Evolutionary conservation across 2,329 filamentous ascomycete genomes (phyloP).

Genomic region (Neobulgaria alba): DNA sequence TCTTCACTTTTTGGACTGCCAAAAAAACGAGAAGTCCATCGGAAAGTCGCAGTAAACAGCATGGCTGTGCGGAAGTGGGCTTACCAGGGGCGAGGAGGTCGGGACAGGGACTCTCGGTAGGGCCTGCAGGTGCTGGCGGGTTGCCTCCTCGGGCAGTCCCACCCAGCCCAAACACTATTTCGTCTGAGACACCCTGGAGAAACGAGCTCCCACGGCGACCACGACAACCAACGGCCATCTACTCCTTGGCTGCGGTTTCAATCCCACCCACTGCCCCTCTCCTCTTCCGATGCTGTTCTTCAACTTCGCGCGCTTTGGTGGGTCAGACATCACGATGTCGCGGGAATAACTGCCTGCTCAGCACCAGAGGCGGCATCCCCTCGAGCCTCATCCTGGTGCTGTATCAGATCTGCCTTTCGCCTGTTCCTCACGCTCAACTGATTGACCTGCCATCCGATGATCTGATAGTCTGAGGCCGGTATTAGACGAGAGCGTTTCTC

Average conservation of each 20-base stretch:
- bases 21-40: too few relatives aligned
- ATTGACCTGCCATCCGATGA: conserved; percentile 20
- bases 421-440: not conserved
- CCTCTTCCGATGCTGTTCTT: not conserved
- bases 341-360: not conserved
- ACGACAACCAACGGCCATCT: not conserved
- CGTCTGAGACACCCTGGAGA: not conserved
- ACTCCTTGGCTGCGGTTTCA: not conserved
- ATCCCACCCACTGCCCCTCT: not conserved
- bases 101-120: too few relatives aligned
- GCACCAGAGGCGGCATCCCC: too few relatives aligned
- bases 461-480: conserved; percentile 1
- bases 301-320: not conserved
- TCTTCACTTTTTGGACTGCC: too few relatives aligned
- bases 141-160: not conserved
- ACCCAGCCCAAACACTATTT: not conserved
- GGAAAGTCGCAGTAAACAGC: too few relatives aligned
- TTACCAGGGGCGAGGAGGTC: too few relatives aligned
- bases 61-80: too few relatives aligned
- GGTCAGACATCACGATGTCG: not conserved
- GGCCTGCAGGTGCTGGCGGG: too few relatives aligned
- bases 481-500: conserved; percentile 7
- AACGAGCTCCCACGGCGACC: not conserved
- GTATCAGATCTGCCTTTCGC: not conserved
- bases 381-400: too few relatives aligned